Evolutionary conservation across 179 eudicot species (phyloP), one percentile per base, ranked within the genome.

Genomic region (Patellifolia procumbens): DNA sequence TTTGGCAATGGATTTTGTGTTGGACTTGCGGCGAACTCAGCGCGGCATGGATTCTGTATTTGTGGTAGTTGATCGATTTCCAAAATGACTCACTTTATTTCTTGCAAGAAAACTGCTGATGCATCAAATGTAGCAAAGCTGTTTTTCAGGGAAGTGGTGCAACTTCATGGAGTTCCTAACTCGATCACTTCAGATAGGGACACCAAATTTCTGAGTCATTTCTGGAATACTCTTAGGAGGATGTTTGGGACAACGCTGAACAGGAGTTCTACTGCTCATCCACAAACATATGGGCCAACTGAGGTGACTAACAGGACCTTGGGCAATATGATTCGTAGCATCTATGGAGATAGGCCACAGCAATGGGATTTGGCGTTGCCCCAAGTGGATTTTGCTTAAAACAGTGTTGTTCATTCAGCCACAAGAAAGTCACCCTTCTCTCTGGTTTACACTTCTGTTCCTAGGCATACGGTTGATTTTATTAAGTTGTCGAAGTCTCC

Each of bases 121-220:
- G 42, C 42, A 49, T 59, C 63, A 4, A 59, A 59, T n/a, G n/a
- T 59, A 7, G 63, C 63, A n/a, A 28, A n/a, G 28, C n/a, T 59
- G 63, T 59, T 59, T 28, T 59, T 59, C 32, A n/a, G 28, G 29
- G 63, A 59, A 28, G 63, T 59, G 16, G 28, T 59, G 28, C 63
- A 10, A 2, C 28, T 59, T 19, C 63, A 59, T 59, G 63, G 28
- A 28, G 63, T 59, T n/a, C 63, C 28, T 28, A 59, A 3, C 16
- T 59, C 63, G 4, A 59, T 59, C 28, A 59, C 32, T n/a, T 59
- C 63, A 10, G 63, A 59, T 59, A n/a, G 63, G n/a, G 63, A 59
- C n/a, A 59, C 63, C 11, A 59, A 59, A 28, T 20, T 59, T 28
- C 63, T 59, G 3, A 59, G 63, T 11, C 63, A 59, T 20, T 59